phyloP scores from a whole-genome alignment of 148 eudicot species.

The Silene conica region DNA sequence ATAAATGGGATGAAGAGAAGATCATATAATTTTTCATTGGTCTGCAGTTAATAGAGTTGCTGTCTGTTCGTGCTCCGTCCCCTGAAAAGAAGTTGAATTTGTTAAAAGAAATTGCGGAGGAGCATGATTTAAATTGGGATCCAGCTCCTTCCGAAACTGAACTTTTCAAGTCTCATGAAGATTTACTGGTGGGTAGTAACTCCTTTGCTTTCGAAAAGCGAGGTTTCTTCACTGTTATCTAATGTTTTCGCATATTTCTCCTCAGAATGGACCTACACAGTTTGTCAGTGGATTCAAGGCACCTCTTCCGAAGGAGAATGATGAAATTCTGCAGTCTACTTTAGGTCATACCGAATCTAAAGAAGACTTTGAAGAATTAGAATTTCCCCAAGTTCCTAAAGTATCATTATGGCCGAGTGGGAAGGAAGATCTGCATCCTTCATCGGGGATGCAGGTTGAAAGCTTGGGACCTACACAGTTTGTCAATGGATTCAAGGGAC shows the following conservation, averaged over 20 bases:
- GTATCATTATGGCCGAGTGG: conserved; percentile 37
- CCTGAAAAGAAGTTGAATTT: conserved; percentile 85
- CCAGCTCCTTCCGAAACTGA: conserved; percentile 83
- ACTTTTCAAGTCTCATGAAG: conserved; percentile 86
- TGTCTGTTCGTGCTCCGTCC: conserved; percentile 91
- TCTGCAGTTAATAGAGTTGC: conserved; percentile 69
- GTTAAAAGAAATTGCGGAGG: conserved; percentile 92
- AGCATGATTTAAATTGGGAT: conserved; percentile 93
- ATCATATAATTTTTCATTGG: conserved; percentile 3
- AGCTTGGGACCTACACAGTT: conserved; percentile 27
- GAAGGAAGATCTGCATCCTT: conserved; percentile 31
- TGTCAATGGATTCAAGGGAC: conserved; percentile 53
- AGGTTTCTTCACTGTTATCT: not conserved
- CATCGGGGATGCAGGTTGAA: conserved; percentile 25
- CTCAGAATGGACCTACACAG: conserved; percentile 69
- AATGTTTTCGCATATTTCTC: conserved; percentile 1
- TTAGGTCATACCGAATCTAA: conserved; percentile 57
- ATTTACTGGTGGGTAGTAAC: conserved; percentile 56
- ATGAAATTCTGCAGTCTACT: conserved; percentile 34
- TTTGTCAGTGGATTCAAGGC: conserved; percentile 53
- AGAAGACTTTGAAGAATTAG: conserved; percentile 42
- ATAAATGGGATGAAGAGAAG: no score
- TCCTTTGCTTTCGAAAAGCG: not conserved
- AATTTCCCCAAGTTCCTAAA: conserved; percentile 84
- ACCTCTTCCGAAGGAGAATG: conserved; percentile 64